Evolutionary conservation across 2,329 filamentous ascomycete species (phyloP).

Genomic region (Sphaerulina musiva): DNA sequence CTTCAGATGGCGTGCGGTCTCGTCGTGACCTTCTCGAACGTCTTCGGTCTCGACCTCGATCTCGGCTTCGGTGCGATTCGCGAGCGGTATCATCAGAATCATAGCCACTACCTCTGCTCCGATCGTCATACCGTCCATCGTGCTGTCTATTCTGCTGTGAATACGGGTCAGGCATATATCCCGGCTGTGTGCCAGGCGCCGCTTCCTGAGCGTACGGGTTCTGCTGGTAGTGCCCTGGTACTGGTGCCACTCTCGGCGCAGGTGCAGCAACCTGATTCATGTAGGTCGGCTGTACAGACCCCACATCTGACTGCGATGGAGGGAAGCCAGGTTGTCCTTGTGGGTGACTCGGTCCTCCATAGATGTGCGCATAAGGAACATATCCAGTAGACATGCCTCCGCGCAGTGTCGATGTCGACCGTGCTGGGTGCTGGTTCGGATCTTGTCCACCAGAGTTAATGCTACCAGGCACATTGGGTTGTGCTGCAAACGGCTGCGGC

Average conservation of each 20-base stretch:
- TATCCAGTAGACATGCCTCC: slow-evolving; percentile 27
- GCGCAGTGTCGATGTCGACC: slow-evolving; percentile 21
- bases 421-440: slow-evolving; percentile 9
- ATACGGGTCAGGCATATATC: slow-evolving; percentile 18
- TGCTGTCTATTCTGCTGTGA: slow-evolving; percentile 9
- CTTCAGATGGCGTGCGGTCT: slow-evolving; percentile 12
- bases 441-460: slow-evolving; percentile 7
- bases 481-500: slow-evolving; percentile 11
- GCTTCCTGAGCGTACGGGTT: slow-evolving; percentile 27
- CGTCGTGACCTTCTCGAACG: slow-evolving; percentile 8
- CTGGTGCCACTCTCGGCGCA: slow-evolving; percentile 14
- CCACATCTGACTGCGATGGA: slow-evolving; percentile 20
- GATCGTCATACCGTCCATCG: slow-evolving; percentile 14
- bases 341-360: slow-evolving; percentile 22
- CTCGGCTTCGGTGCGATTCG: slow-evolving; percentile 4
- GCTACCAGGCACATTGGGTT: slow-evolving; percentile 8
- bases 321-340: slow-evolving; percentile 9
- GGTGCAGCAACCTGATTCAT: slow-evolving; percentile 21
- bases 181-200: slow-evolving; percentile 18
- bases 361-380: slow-evolving; percentile 34
- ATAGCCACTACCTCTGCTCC: slow-evolving; percentile 11
- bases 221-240: slow-evolving; percentile 22
- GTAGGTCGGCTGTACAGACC: slow-evolving; percentile 23
- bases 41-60: background rate
- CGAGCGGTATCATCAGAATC: slow-evolving; percentile 15